Conservation (phyloP, 1,284 basidiomycete genomes). For the Puccinia triticina region DNA sequence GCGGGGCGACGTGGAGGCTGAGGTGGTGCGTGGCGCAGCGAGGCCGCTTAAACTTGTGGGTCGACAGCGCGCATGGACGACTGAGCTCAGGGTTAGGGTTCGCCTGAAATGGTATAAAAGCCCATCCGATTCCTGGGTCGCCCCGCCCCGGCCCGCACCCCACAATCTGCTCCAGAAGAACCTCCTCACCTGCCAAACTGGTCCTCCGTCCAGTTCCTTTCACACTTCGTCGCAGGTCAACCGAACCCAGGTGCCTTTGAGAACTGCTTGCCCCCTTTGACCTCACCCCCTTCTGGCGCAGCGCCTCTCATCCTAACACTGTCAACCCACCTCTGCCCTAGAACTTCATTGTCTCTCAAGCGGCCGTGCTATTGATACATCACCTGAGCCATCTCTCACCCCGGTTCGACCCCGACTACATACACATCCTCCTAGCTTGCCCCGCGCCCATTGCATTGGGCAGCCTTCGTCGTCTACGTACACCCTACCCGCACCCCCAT, state of each 20-base stretch:
- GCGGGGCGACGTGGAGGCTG: not conserved
- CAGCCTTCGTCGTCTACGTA: not conserved
- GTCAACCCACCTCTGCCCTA: slow-evolving; percentile 23
- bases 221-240: not conserved
- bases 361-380: slow-evolving; percentile 11
- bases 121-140: not conserved
- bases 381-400: not conserved
- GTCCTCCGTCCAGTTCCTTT: not conserved
- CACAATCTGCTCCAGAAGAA: slow-evolving; percentile 17
- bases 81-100: slow-evolving; percentile 26
- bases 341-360: slow-evolving; percentile 51
- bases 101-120: not conserved
- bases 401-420: no score
- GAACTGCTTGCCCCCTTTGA: no score
- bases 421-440: not conserved
- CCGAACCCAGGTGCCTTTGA: not conserved
- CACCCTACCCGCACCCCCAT: not conserved
- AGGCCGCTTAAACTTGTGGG: not conserved
- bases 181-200: not conserved
- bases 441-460: no score
- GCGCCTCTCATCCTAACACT: not conserved
- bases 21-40: not conserved
- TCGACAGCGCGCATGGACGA: not conserved
- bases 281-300: not conserved
- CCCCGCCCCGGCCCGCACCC: not conserved